These are phyloP conservation scores for Penicillium sp. DNA, from an alignment of 2,329 filamentous ascomycete genomes.

Conservation along the genomic window DNA sequence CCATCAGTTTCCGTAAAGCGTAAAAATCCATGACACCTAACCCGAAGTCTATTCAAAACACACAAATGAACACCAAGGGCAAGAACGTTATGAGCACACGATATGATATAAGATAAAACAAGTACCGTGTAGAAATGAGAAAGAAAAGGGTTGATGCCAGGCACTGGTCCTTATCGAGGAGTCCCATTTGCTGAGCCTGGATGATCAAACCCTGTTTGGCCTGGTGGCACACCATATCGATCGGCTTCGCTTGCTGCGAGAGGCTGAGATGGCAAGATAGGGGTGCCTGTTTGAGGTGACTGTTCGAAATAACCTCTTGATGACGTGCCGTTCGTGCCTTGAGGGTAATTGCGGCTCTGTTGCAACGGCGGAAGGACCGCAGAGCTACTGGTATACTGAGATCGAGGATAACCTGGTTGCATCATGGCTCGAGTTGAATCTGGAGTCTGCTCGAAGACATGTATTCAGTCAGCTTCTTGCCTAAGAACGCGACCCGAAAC, in stretches of 20 bases:
- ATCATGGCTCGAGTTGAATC: conserved; percentile 44
- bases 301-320: conserved; percentile 41
- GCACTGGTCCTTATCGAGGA: conserved; percentile 32
- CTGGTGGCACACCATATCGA: conserved; percentile 36
- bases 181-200: conserved; percentile 39
- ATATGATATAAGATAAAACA: conserved; percentile 18
- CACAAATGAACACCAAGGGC: conserved; percentile 25
- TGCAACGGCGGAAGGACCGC: conserved; percentile 43
- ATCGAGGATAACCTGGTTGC: conserved; percentile 41
- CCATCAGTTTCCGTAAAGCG: conserved; percentile 29
- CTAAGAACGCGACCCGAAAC: conserved; percentile 29
- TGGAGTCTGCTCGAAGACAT: conserved; percentile 37
- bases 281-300: conserved; percentile 36
- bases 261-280: conserved; percentile 42
- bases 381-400: conserved; percentile 39
- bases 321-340: conserved; percentile 34
- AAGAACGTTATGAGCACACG: conserved; percentile 9
- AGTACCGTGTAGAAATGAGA: conserved; percentile 19
- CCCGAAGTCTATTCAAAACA: conserved; percentile 39
- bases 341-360: conserved; percentile 36
- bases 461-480: conserved; percentile 30
- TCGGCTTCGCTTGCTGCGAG: conserved; percentile 37
- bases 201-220: conserved; percentile 35
- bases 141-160: conserved; percentile 15
- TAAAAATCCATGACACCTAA: conserved; percentile 37